Evolutionary conservation across 129 eudicot species (phyloP), one percentile per base, ranked within the genome.

Genomic region (Scalesia atractyloides): DNA sequence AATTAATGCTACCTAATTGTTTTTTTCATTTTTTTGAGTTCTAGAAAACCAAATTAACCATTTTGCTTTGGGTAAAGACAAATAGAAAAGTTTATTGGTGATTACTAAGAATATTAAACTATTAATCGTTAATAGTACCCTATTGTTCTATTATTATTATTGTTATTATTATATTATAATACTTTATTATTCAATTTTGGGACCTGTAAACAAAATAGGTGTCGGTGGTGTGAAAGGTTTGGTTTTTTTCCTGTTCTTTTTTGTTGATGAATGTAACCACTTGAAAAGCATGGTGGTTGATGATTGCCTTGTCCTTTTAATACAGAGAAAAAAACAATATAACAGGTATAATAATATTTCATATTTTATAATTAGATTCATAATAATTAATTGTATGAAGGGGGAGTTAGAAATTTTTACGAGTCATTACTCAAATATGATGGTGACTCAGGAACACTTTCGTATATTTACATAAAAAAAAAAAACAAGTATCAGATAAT

Each of bases 181-280:
- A 33, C 20, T 30, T 44, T 48, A 36, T 3, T 64, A 47, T 47
- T 67, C 22, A 22, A 67, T 67, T 8, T 67, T 46, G 41, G 20
- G 57, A 67, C 14, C 54, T 7, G 12, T 5, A 59, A 30, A 68
- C 66, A 60, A 60, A 66, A 46, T 46, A 68, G 48, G 73, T 50
- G 73, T 68, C 62, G 73, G 62, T 68, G 73, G 73, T 68, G 47
- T 68, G 73, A 48, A 68, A 30, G n/a, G 30, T 24, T 49, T 13
- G 41, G 39, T 26, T 4, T 26, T 59, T 26, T 59, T 13, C 17
- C 22, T 56, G n/a, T 20, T 8, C 11, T 49, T 49, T 12, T 49
- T 14, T 47, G 15, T 47, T 5, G 5, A 49, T 49, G 53, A 49
- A 49, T 16, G 53, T 14, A 49, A 4, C 54, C 2, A 41, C 20